Base-by-base conservation (phyloP, 345 rosid genomes). In the Linum usitatissimum region DNA sequence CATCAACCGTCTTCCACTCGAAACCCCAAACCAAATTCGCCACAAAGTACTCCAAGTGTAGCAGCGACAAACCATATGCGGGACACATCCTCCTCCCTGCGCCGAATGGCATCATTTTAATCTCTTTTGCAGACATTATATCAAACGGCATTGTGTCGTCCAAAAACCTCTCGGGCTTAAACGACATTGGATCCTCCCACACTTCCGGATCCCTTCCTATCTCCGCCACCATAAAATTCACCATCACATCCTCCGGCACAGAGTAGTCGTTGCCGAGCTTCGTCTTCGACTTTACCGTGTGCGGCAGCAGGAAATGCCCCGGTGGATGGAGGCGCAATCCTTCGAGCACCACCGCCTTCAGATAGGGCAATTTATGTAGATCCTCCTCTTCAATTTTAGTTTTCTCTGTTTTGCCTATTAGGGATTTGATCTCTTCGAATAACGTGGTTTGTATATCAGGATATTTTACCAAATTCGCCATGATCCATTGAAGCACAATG, bases 1-100 rank as follows among this genome's bases (percentile, higher is more conserved):
- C 62, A 13, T 31, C 62, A 2, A 59, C 40, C 2, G 62, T 20
- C 7, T 14, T 34, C 62, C 62, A 59, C 40, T 59, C 48, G 38
- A 30, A 59, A n/a, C 38, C 17, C 62, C 62, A 59, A 59, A 34
- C 21, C 62, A 59, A 59, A 36, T 59, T 59, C 9, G 62, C 42
- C 42, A 59, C 62, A 59, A 59, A 59, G 34, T 59, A 59, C 45
- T 59, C 62, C 62, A 59, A 59, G 34, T 59, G 48, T 4, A 30
- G 48, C 45, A 59, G 0, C 38, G 62, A 48, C 18, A 59, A 8
- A 17, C 62, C 62, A 59, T 5, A 15, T 3, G 42, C 62, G 18
- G 62, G 62, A 34, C 62, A 59, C 17, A 59, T 59, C 21, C 62
- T 31, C 62, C 48, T 59, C 62, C 62, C 62, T 12, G 38, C 62